A percentile compares a stretch with the other conserved stretches of the same genome.
These are phyloP conservation scores for Delitschia confertaspora DNA, from an alignment of 495 filamentous ascomycete species.

Conservation along the genomic window DNA sequence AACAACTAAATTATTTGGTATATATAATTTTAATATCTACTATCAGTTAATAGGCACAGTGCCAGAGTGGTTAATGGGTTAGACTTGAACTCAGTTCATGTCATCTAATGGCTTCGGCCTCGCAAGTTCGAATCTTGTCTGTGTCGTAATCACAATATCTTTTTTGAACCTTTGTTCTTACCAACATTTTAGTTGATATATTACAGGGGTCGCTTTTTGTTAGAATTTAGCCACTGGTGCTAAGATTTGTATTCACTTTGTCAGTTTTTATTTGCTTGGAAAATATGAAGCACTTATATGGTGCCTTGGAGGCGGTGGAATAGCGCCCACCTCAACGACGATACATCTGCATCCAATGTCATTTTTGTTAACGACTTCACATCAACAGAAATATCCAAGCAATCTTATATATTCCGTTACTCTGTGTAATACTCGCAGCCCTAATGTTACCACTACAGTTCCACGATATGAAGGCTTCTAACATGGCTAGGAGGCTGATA, in stretches of 20 bases:
- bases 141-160: slow-evolving; percentile 19
- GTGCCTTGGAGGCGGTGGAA: neutral
- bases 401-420: no score
- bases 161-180: neutral
- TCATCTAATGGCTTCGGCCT: slow-evolving; percentile 44
- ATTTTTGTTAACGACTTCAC: no score
- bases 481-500: no score
- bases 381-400: no score
- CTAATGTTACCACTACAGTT: no score
- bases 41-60: slow-evolving; percentile 24
- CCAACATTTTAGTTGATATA: neutral
- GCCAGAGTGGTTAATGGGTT: slow-evolving; percentile 48
- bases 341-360: no score
- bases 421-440: no score
- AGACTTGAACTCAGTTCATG: slow-evolving; percentile 43
- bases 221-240: neutral
- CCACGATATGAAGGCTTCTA: no score
- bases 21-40: neutral
- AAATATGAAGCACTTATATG: neutral
- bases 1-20: no score
- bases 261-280: neutral
- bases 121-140: slow-evolving; percentile 42
- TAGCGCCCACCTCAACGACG: no score
- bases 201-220: neutral
- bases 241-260: neutral